Conservation (phyloP, 306 rosid genomes). For the Corylus americana region DNA sequence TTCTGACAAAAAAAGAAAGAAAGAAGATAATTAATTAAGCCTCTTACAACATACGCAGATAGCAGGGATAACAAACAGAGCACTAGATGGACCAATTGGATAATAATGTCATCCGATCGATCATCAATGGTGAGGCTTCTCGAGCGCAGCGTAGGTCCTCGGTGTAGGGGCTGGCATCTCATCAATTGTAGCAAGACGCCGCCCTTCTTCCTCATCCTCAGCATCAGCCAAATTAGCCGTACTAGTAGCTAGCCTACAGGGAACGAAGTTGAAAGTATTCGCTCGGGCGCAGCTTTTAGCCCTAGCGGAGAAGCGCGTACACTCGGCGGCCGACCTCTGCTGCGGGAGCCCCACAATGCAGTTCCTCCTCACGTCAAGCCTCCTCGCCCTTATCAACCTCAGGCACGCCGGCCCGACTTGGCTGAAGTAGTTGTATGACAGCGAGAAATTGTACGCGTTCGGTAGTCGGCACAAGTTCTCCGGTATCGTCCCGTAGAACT, state of each 20-base stretch:
- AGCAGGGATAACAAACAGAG: not conserved
- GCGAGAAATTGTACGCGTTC: slow-evolving; percentile 26
- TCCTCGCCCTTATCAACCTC: slow-evolving; percentile 30
- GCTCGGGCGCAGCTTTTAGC: slow-evolving; percentile 25
- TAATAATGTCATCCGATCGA: not conserved
- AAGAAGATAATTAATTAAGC: not conserved
- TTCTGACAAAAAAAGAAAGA: not conserved
- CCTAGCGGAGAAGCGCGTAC: slow-evolving; percentile 28
- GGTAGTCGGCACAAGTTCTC: slow-evolving; percentile 37
- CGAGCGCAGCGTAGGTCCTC: slow-evolving; percentile 26
- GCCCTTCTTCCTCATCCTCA: not conserved
- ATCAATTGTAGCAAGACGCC: slow-evolving; percentile 14
- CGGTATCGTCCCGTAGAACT: slow-evolving; percentile 38
- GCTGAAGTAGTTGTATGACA: slow-evolving; percentile 33
- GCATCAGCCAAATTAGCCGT: not conserved
- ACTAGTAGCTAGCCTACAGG: slow-evolving; percentile 21
- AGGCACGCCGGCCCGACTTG: slow-evolving; percentile 34
- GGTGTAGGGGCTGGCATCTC: slow-evolving; percentile 36
- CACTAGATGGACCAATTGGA: too few species aligned
- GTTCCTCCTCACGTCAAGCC: slow-evolving; percentile 37
- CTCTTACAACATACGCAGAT: not conserved
- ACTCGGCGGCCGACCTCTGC: slow-evolving; percentile 30
- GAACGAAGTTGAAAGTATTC: slow-evolving; percentile 25
- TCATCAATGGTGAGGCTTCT: slow-evolving; percentile 23
- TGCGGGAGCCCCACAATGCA: slow-evolving; percentile 37